Conservation (phyloP, 2,329 filamentous ascomycete species). For the Aspergillus texensis region DNA sequence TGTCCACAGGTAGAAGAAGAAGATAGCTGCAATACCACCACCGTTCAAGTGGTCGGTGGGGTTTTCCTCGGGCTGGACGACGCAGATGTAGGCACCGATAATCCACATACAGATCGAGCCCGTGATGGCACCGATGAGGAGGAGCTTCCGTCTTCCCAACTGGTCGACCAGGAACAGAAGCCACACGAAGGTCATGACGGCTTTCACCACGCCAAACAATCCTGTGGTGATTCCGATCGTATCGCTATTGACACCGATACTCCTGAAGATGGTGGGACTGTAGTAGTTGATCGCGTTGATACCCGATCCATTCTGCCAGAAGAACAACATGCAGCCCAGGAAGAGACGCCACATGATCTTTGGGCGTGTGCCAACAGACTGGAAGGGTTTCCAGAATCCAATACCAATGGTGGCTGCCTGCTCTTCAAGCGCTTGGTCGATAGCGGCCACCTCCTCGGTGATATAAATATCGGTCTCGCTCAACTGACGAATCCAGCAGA, state of each 20-base stretch:
- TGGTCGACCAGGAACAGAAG: slow-evolving; percentile 69
- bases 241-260: slow-evolving; percentile 61
- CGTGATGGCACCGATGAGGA: slow-evolving; percentile 65
- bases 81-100: slow-evolving; percentile 37
- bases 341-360: slow-evolving; percentile 72
- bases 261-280: slow-evolving; percentile 67
- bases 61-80: slow-evolving; percentile 34
- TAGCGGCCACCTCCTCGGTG: slow-evolving; percentile 69
- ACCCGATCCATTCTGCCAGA: slow-evolving; percentile 76
- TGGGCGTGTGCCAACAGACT: slow-evolving; percentile 53
- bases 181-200: slow-evolving; percentile 67
- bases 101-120: slow-evolving; percentile 50
- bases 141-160: slow-evolving; percentile 62
- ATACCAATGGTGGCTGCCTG: slow-evolving; percentile 64
- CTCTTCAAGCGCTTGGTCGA: slow-evolving; percentile 69
- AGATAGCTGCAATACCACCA: slow-evolving; percentile 48
- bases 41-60: slow-evolving; percentile 25
- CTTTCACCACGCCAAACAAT: slow-evolving; percentile 78
- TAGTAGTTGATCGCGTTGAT: slow-evolving; percentile 86
- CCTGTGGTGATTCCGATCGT: slow-evolving; percentile 67
- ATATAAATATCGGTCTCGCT: slow-evolving; percentile 60
- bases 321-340: slow-evolving; percentile 72
- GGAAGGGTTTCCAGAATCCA: slow-evolving; percentile 75
- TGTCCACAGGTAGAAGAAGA: slow-evolving; percentile 76
- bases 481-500: slow-evolving; percentile 49